Conservation (phyloP, 2,329 filamentous ascomycete species). For the Pseudocercospora musae region DNA sequence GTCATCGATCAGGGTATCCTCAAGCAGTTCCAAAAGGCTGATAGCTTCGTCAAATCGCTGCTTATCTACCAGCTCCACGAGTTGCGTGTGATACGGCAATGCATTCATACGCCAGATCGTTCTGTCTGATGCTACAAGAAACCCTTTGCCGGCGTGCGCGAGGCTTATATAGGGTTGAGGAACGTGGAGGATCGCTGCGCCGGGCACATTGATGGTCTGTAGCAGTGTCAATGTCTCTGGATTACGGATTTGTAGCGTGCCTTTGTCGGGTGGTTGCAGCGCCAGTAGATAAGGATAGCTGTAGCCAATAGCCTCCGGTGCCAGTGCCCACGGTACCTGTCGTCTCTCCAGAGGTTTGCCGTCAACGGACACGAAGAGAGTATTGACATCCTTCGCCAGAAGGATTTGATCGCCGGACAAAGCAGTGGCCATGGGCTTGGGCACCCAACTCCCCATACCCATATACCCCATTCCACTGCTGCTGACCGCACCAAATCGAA, state of each 20-base stretch:
- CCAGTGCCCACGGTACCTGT: conserved; percentile 86
- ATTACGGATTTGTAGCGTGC: conserved; percentile 84
- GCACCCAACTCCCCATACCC: conserved; percentile 86
- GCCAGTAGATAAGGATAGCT: conserved; percentile 95
- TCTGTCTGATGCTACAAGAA: conserved; percentile 86
- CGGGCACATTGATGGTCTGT: conserved; percentile 78
- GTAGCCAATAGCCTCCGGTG: conserved; percentile 89
- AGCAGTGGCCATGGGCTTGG: conserved; percentile 81
- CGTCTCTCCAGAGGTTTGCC: conserved; percentile 78
- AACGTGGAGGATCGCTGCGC: conserved; percentile 81
- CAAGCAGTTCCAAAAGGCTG: conserved; percentile 81
- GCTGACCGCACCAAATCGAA: conserved; percentile 75
- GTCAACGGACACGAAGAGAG: conserved; percentile 80
- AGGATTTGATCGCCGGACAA: conserved; percentile 80
- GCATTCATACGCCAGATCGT: conserved; percentile 96
- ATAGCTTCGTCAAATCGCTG: conserved; percentile 85
- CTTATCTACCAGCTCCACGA: conserved; percentile 73
- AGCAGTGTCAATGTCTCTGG: conserved; percentile 86
- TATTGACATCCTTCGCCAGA: conserved; percentile 97
- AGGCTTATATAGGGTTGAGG: conserved; percentile 88
- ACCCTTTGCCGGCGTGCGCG: conserved; percentile 94
- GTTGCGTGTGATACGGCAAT: conserved; percentile 84
- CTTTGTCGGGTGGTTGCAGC: conserved; percentile 77
- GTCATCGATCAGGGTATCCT: conserved; percentile 82
- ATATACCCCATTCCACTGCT: conserved; percentile 94